A percentile compares a stretch with the other conserved stretches of the same genome.
Evolutionary conservation across 352 stramenopile species (phyloP).

Genomic region (Saprolegnia parasitica): DNA sequence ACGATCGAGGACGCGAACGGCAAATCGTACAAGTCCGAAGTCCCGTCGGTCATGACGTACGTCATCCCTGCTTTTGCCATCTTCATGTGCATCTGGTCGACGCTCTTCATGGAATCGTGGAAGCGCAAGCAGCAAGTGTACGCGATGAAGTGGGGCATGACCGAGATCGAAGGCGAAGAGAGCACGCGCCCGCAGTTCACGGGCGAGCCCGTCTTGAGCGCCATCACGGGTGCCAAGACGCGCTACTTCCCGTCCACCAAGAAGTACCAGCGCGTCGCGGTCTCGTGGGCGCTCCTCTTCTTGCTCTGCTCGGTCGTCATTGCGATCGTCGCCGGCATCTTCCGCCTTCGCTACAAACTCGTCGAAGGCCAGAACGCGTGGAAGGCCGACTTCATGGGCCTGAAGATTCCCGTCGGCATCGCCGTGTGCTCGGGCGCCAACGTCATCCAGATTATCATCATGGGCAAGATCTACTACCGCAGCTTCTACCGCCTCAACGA

Average conservation of each 20-base stretch:
- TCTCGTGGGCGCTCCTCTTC: slow-evolving; percentile 73
- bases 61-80: slow-evolving; percentile 72
- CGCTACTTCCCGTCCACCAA: slow-evolving; percentile 62
- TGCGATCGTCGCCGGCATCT: slow-evolving; percentile 72
- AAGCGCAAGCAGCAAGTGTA: slow-evolving; percentile 79
- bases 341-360: slow-evolving; percentile 71
- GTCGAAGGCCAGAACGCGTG: slow-evolving; percentile 54
- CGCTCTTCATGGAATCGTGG: slow-evolving; percentile 87
- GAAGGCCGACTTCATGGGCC: slow-evolving; percentile 48
- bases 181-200: slow-evolving; percentile 70
- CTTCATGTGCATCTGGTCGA: slow-evolving; percentile 89
- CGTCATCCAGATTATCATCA: slow-evolving; percentile 80
- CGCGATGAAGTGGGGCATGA: slow-evolving; percentile 84
- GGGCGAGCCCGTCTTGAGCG: slow-evolving; percentile 66
- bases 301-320: slow-evolving; percentile 80
- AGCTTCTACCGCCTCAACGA: slow-evolving; percentile 87
- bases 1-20: slow-evolving; percentile 52
- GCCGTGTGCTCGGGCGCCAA: slow-evolving; percentile 72
- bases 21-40: not conserved
- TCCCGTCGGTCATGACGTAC: slow-evolving; percentile 52
- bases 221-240: slow-evolving; percentile 66
- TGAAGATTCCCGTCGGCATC: slow-evolving; percentile 59
- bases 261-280: slow-evolving; percentile 66
- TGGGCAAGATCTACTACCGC: slow-evolving; percentile 90
- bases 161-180: slow-evolving; percentile 60